Conservation (phyloP, 768 basidiomycete genomes). For the Gloeopeniophorella convolvens region DNA sequence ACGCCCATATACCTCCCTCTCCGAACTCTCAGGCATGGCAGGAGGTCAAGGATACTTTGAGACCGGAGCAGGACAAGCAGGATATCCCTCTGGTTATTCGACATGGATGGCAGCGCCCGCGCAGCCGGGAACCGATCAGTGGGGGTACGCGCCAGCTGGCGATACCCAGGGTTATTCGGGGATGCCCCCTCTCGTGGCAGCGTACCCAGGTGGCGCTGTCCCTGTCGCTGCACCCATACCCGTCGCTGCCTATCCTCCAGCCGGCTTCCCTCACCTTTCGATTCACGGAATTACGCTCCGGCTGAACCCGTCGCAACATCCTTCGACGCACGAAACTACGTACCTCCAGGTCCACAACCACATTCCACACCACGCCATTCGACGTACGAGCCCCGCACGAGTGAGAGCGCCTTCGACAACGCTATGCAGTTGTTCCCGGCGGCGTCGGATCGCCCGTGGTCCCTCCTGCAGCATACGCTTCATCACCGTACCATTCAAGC, state of each 20-base stretch:
- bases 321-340: constrained; percentile 13
- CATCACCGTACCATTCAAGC: constrained; percentile 4
- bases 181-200: constrained; percentile 4
- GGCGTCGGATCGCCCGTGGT: constrained; percentile 10
- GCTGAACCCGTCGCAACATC: neutral
- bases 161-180: constrained; percentile 12
- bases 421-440: constrained; percentile 4
- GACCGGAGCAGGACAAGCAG: constrained; percentile 10
- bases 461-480: constrained; percentile 8
- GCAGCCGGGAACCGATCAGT: constrained; percentile 8
- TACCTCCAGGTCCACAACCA: neutral
- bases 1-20: constrained; percentile 5
- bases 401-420: constrained; percentile 18
- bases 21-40: constrained; percentile 15
- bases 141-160: neutral
- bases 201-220: neutral
- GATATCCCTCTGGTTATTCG: constrained; percentile 3
- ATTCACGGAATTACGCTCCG: constrained; percentile 9
- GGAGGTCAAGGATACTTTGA: constrained; percentile 1
- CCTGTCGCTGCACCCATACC: neutral
- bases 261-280: neutral
- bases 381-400: constrained; percentile 19
- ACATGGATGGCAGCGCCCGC: neutral
- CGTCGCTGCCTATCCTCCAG: neutral
- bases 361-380: neutral